Evolutionary conservation across 192 early-diverging fungal species (phyloP), one percentile per base, ranked within the genome.

Genomic region (Paraglomus brasilianum): DNA sequence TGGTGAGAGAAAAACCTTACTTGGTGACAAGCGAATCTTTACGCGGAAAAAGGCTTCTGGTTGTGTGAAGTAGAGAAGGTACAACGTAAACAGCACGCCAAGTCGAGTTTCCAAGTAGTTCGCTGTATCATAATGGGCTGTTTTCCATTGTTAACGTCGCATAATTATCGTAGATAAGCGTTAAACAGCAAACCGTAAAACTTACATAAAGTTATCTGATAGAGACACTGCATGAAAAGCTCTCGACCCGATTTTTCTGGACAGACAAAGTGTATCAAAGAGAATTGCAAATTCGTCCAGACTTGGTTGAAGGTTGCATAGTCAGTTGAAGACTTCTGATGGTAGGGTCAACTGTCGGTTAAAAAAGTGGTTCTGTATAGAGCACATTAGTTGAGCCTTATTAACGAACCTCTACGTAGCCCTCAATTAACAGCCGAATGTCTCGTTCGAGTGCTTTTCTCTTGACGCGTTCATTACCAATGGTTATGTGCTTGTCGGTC

Each of bases 11-110:
- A 24, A 50, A 4, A 43, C 1, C 45, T 60, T 69, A 74, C 72
- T 42, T 44, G 79, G 72, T 17, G 79, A 74, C 42, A 85, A 74
- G 4, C 81, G 78, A 57, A 85, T 80, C 5, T 47, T 74, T 45
- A 80, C 77, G 36, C 79, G 80, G 30, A 72, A 74, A 49, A 81
- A 85, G 64, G 74, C 80, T 45, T 80, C 79, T 21, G 83, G 83
- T 71, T 85, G 83, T 21, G 83, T 82, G 66, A 78, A 85, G 58
- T 83, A 83, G 66, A 83, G 71, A 39, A 85, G 78, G 58, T 83
- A 85, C 41, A 85, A 75, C 15, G 80, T 74, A 52, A 80, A 85
- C 14, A 85, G 38, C 2, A 85, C 81, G 40, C 80, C 83, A 2
- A 83, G 66, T 58, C 78, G 79, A 30, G 83, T 75, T 66, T 80